Percentiles rank a stretch among this genome's conserved stretches.
Conservation (phyloP, 805 yeast genomes). For the Limtongia smithiae region DNA sequence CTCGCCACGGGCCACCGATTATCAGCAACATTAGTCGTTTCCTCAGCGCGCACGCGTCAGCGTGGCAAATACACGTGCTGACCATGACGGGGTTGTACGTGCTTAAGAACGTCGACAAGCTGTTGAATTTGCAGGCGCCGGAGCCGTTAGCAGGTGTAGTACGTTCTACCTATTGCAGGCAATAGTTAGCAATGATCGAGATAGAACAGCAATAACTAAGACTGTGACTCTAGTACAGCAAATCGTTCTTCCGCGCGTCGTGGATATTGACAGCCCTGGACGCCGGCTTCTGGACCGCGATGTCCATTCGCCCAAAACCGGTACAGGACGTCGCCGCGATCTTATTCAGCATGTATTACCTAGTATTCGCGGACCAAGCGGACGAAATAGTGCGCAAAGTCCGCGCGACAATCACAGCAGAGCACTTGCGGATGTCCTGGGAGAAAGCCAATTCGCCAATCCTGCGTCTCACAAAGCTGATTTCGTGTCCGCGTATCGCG, state of each 20-base stretch:
- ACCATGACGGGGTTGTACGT: constrained; percentile 33
- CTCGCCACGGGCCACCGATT: constrained; percentile 33
- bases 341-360: constrained; percentile 31
- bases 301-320: constrained; percentile 29
- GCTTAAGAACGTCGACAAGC: constrained; percentile 34
- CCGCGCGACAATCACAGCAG: constrained; percentile 31
- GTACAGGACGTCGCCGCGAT: constrained; percentile 31
- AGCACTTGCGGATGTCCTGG: constrained; percentile 34
- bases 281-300: constrained; percentile 38
- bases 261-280: constrained; percentile 36
- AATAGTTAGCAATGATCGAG: neutral
- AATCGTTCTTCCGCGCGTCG: constrained; percentile 32
- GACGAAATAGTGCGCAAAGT: constrained; percentile 33
- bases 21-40: constrained; percentile 20
- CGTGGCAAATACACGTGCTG: constrained; percentile 35
- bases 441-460: constrained; percentile 33
- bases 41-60: constrained; percentile 28
- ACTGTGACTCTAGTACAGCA: constrained; percentile 31
- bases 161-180: neutral
- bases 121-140: constrained; percentile 32
- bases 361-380: constrained; percentile 36
- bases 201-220: too few relatives aligned
- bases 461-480: constrained; percentile 13
- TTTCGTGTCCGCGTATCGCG: constrained; percentile 30
- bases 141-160: constrained; percentile 32